Conservation (phyloP, 257 asterid genomes). For the Coffea canephora region DNA sequence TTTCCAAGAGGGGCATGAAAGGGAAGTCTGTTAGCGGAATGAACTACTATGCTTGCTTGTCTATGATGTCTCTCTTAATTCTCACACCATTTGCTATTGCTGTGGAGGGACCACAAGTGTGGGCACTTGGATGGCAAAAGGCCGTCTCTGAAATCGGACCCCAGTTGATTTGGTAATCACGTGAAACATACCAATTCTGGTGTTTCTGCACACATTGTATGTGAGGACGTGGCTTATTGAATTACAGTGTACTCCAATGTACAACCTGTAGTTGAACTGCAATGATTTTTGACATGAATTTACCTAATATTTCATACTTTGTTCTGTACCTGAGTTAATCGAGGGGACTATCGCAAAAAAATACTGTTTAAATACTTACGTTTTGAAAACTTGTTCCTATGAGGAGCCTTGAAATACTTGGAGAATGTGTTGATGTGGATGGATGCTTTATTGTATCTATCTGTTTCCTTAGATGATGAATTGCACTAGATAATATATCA, state of each 20-base stretch:
- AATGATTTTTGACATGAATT: not conserved
- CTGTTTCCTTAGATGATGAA: not conserved
- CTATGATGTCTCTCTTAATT: constrained; percentile 71
- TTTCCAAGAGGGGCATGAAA: constrained; percentile 97
- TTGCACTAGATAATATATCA: not conserved
- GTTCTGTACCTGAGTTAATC: not conserved
- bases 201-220: not conserved
- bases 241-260: not conserved
- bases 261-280: not conserved
- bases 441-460: not conserved
- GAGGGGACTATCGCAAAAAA: no score
- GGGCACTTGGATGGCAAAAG: constrained; percentile 72
- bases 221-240: not conserved
- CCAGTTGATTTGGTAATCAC: constrained; percentile 76
- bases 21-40: constrained; percentile 95
- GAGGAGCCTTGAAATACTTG: not conserved
- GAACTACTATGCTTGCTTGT: constrained; percentile 95
- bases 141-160: constrained; percentile 79
- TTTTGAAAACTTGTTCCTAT: not conserved
- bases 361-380: not conserved
- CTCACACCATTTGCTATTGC: constrained; percentile 96
- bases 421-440: not conserved
- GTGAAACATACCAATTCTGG: constrained; percentile 27
- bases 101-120: constrained; percentile 96
- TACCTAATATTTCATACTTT: not conserved